Evolutionary conservation across 306 rosid genomes (phyloP).

Genomic region (Glycyrrhiza uralensis): DNA sequence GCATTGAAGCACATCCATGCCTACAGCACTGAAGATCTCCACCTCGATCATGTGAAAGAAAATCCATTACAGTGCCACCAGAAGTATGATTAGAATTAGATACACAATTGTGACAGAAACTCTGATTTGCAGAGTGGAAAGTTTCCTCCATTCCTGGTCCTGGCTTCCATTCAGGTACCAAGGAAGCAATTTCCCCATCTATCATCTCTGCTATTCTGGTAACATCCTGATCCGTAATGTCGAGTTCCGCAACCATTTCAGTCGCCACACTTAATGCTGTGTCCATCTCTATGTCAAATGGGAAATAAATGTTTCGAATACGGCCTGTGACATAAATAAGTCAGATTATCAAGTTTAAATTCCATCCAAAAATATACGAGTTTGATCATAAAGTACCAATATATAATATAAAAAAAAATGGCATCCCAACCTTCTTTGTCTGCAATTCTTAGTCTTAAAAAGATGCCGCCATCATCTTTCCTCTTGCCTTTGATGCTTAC

Average conservation of each 20-base stretch:
- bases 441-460: constrained; percentile 78
- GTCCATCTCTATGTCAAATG: constrained; percentile 71
- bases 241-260: constrained; percentile 93
- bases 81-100: constrained; percentile 55
- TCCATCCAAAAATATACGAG: constrained; percentile 2
- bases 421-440: constrained; percentile 77
- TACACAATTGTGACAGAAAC: constrained; percentile 55
- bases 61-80: constrained; percentile 41
- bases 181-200: constrained; percentile 76
- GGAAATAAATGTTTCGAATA: constrained; percentile 78
- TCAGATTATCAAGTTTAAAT: constrained; percentile 3
- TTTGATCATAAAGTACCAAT: not conserved
- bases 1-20: constrained; percentile 64
- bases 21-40: constrained; percentile 52
- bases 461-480: constrained; percentile 62
- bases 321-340: constrained; percentile 50
- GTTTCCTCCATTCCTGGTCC: constrained; percentile 70
- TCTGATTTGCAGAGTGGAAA: constrained; percentile 43
- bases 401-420: constrained; percentile 1
- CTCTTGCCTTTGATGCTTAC: constrained; percentile 79
- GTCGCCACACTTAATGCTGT: constrained; percentile 88
- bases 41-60: constrained; percentile 35
- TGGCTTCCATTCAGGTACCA: constrained; percentile 78
- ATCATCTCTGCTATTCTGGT: constrained; percentile 91
- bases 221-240: constrained; percentile 83